Evolutionary conservation across 2,329 filamentous ascomycete species (phyloP).

Genomic region (Cyphellophora attinorum): DNA sequence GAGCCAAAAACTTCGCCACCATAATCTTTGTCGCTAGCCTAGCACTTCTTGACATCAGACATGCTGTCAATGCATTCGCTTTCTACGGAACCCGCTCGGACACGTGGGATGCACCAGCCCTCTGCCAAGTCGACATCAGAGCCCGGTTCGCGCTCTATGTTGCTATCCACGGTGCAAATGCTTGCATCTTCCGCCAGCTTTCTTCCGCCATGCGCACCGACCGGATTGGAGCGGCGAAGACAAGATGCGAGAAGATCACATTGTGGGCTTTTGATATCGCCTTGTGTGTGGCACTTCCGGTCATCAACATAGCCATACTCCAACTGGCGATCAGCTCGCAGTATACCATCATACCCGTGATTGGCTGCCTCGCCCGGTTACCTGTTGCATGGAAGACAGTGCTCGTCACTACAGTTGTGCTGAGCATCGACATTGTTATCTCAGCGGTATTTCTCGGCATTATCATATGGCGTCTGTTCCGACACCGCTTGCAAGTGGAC

Average conservation of each 20-base stretch:
- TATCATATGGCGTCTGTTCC: conserved; percentile 50
- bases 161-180: conserved; percentile 42
- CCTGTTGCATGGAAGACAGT: conserved; percentile 50
- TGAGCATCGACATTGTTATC: conserved; percentile 42
- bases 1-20: conserved; percentile 52
- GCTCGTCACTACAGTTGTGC: conserved; percentile 47
- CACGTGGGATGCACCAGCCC: conserved; percentile 45
- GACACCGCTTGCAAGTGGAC: conserved; percentile 50
- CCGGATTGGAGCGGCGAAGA: conserved; percentile 36
- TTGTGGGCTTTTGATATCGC: conserved; percentile 41
- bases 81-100: conserved; percentile 51
- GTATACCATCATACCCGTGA: conserved; percentile 38
- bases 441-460: conserved; percentile 52
- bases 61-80: conserved; percentile 52
- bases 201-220: conserved; percentile 52
- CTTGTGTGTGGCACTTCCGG: conserved; percentile 47
- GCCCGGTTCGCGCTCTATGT: conserved; percentile 44
- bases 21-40: conserved; percentile 48
- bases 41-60: conserved; percentile 47
- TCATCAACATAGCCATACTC: conserved; percentile 46
- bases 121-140: conserved; percentile 58
- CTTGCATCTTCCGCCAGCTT: conserved; percentile 52
- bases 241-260: conserved; percentile 40
- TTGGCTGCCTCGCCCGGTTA: conserved; percentile 40
- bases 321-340: conserved; percentile 51